These are phyloP conservation scores for Pyrus hybrid DNA, from an alignment of 331 rosid genomes.

Conservation along the genomic window DNA sequence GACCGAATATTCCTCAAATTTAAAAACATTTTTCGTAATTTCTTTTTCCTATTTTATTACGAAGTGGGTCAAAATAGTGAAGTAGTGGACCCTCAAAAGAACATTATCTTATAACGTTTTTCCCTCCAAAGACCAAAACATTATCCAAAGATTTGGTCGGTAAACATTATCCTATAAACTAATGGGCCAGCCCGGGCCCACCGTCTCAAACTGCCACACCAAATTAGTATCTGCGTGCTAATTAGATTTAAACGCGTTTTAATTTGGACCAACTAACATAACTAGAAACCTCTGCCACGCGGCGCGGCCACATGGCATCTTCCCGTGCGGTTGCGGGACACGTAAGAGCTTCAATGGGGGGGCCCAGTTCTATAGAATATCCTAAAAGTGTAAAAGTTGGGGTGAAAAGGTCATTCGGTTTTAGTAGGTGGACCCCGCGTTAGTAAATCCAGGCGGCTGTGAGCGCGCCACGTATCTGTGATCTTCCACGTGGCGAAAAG, in stretches of 20 bases:
- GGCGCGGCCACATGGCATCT: constrained; percentile 2
- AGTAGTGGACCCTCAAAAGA: background rate
- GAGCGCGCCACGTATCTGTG: constrained; percentile 17
- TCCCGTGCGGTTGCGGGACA: background rate
- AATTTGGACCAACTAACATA: constrained; percentile 16
- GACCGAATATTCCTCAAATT: background rate
- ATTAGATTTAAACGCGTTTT: background rate
- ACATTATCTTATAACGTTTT: constrained; percentile 3
- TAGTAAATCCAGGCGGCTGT: background rate
- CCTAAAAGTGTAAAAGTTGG: background rate
- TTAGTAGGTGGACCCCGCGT: background rate
- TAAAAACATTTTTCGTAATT: background rate
- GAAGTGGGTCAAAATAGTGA: background rate
- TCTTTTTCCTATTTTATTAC: background rate
- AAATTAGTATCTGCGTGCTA: background rate
- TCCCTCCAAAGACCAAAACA: background rate
- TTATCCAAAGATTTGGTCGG: constrained; percentile 28
- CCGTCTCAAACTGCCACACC: background rate
- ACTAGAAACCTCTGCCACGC: constrained; percentile 26
- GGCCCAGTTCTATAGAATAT: background rate
- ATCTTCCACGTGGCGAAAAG: constrained; percentile 10
- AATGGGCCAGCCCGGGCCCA: background rate
- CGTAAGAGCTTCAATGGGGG: constrained; percentile 3
- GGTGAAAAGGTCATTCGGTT: background rate
- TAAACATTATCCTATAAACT: constrained; percentile 29